Base-by-base conservation (phyloP, 805 yeast species). In the Brettanomyces anomalus region DNA sequence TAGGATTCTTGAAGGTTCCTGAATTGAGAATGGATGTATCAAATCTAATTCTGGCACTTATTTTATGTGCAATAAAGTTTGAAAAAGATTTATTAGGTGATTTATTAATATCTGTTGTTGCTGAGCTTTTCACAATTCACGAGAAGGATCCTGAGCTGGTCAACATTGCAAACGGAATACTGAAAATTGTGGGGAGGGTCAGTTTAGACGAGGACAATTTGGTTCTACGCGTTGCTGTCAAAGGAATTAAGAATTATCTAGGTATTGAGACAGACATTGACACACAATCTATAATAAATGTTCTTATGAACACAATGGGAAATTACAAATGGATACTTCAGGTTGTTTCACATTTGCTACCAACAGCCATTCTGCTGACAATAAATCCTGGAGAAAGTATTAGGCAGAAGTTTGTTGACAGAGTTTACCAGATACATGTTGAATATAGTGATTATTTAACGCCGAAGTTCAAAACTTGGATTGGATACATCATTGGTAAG, bases 401-500 rank as follows among this genome's bases (percentile, higher is more conserved):
- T 7, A 24, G 28, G 10, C 28, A 24, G 28, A 24, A 24, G 2
- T 33, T 46, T 14, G 52, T 53, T n/a, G 54, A 53, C 34, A 39
- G 39, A 3, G 26, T 59, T 1, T 59, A 50, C 41, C 43, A 48
- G 13, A 36, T 54, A 2, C 58, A 54, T 32, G 20, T 24, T 0
- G 36, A 44, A 2, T 44, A 43, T 33, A n/a, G 45, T 0, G 5
- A 19, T 3, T 13, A 36, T 7, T 20, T 55, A n/a, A 46, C 54
- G 6, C 37, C 30, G 1, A 5, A 38, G 0, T 55, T 64, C 39
- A 43, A 48, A 1, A n/a, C 49, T 1, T 65, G 68, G 68, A 57
- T 60, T 33, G 65, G 59, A 0, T 47, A 50, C n/a, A 51, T 50
- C 37, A 44, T 65, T 14, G 68, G 65, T 1, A 18, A 44, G 4